A percentile compares a stretch with the other conserved stretches of the same genome.
Evolutionary conservation across 805 yeast species (phyloP).

Genomic region (Jamesozyma piceae): DNA sequence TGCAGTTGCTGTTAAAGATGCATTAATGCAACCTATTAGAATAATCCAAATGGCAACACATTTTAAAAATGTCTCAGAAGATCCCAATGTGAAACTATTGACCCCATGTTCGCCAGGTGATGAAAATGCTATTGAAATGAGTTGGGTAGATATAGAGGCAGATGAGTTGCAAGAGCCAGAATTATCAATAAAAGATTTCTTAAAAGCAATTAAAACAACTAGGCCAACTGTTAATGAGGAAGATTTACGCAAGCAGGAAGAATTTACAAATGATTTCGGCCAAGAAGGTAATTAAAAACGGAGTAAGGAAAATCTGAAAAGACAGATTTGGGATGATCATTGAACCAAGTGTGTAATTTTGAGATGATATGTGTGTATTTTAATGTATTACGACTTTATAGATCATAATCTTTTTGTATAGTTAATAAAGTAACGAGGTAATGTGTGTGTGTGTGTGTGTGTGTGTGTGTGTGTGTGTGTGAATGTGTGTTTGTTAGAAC

Average conservation of each 20-base stretch:
- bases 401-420: background rate
- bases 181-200: slow-evolving; percentile 80
- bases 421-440: background rate
- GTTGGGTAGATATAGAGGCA: slow-evolving; percentile 86
- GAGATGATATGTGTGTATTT: background rate
- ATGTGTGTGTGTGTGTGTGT: too few species aligned
- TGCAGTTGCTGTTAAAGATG: slow-evolving; percentile 93
- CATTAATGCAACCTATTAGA: slow-evolving; percentile 94
- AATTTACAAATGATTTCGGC: slow-evolving; percentile 91
- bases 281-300: slow-evolving; percentile 64
- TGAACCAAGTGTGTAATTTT: background rate
- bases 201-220: slow-evolving; percentile 82
- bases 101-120: slow-evolving; percentile 99
- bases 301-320: background rate
- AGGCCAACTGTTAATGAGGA: slow-evolving; percentile 89
- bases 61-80: slow-evolving; percentile 53
- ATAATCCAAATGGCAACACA: slow-evolving; percentile 94
- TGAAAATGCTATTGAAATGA: slow-evolving; percentile 71
- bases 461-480: too few species aligned
- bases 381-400: background rate
- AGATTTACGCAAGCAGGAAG: slow-evolving; percentile 73
- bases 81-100: slow-evolving; percentile 35
- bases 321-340: background rate
- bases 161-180: slow-evolving; percentile 88
- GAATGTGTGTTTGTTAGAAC: too few species aligned